Base-by-base conservation (phyloP, 73 alveolate genomes). In the Durusdinium trenchii region DNA sequence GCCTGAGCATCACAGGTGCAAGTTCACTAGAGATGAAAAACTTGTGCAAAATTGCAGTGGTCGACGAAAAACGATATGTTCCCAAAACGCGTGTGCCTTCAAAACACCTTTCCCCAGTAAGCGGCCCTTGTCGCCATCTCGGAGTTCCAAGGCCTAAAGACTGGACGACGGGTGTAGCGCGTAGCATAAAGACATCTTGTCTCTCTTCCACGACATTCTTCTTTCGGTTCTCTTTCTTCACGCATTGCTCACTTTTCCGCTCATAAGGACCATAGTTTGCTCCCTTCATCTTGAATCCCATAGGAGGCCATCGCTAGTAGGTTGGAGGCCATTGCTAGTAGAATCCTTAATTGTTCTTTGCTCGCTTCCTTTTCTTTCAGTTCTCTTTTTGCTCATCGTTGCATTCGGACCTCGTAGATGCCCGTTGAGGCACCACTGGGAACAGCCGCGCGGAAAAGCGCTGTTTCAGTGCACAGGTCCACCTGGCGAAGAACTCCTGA, bases 341-440 rank as follows among this genome's bases (percentile, higher is more conserved):
- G n/a, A n/a, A n/a, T n/a, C n/a, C n/a, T n/a, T n/a, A n/a, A n/a
- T n/a, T n/a, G n/a, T n/a, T n/a, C n/a, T n/a, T n/a, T n/a, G n/a
- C n/a, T n/a, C n/a, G n/a, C n/a, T n/a, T n/a, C n/a, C n/a, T n/a
- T n/a, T n/a, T n/a, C n/a, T n/a, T n/a, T n/a, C n/a, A n/a, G n/a
- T n/a, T n/a, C n/a, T n/a, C n/a, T n/a, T n/a, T 12, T 57, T 57
- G 69, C 23, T 23, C 12, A 57, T 16, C 69, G 69, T 57, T 57
- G 69, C 32, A 16, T 57, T 23, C 12, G 32, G 32, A 99, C 99
- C 99, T 99, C 99, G 54, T 99, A 99, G 82, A 99, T 99, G 38
- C 99, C 99, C 98, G 99, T 99, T 83, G 99, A 99, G 7, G 99
- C 99, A 4, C 99, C 99, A 83, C 99, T 89, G 43, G 99, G 99